Conservation (phyloP, 208 protist species). For the Crithidia thermophila region DNA sequence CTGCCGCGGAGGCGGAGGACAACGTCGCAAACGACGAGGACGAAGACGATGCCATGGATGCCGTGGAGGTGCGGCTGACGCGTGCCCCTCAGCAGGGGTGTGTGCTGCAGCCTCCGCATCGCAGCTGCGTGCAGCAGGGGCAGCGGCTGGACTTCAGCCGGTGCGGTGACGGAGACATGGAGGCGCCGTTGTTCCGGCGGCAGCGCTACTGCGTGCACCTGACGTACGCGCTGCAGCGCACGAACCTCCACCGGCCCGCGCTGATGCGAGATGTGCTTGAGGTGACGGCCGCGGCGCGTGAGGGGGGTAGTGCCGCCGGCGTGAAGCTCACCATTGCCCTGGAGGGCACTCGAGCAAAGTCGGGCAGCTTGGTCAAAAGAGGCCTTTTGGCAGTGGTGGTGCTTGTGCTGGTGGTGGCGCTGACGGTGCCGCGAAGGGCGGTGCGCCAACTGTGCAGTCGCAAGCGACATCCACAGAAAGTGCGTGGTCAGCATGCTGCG, state of each 20-base stretch:
- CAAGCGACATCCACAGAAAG: too few relatives aligned
- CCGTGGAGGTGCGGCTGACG: neutral
- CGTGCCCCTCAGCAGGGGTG: neutral
- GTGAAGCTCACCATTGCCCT: neutral
- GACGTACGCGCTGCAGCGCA: neutral
- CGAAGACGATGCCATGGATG: too few relatives aligned
- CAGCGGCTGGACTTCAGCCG: neutral
- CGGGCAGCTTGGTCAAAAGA: neutral
- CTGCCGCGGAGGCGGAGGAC: neutral
- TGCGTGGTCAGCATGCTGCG: neutral
- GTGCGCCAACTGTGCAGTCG: neutral
- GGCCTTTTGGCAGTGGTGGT: neutral
- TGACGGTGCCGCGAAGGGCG: neutral
- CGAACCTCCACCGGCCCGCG: neutral
- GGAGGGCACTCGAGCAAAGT: neutral
- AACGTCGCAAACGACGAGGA: too few relatives aligned
- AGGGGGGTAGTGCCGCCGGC: neutral
- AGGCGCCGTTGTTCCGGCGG: neutral
- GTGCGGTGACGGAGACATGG: neutral
- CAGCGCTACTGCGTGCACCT: neutral
- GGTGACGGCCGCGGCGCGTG: neutral
- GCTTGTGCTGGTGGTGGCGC: neutral
- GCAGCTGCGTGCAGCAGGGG: neutral
- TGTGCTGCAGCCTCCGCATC: neutral
- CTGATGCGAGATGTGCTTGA: slow-evolving; percentile 2